Percentiles rank a stretch among this genome's conserved stretches.
Conservation (phyloP, 179 eudicot genomes). For the Beta macrorhiza region DNA sequence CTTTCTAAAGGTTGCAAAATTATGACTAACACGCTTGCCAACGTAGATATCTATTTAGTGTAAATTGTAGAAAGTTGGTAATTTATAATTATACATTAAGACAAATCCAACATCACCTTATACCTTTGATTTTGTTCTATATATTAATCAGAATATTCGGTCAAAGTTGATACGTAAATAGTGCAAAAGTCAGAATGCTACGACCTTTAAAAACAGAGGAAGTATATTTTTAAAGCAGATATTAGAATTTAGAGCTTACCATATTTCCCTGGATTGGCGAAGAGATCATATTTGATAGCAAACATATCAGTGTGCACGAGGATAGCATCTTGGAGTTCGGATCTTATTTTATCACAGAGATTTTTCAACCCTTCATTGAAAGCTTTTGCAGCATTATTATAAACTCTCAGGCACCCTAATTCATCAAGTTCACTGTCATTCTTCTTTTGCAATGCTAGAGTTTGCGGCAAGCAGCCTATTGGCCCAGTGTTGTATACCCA, state of each 20-base stretch:
- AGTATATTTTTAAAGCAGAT: too few relatives aligned
- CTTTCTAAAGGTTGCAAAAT: too few relatives aligned
- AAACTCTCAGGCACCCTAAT: conserved; percentile 60
- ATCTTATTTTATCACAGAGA: conserved; percentile 29
- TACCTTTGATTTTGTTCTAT: too few relatives aligned
- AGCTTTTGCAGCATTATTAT: conserved; percentile 70
- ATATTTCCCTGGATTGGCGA: conserved; percentile 57
- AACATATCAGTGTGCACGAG: conserved; percentile 49
- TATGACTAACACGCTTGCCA: too few relatives aligned
- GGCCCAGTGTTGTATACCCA: conserved; percentile 91
- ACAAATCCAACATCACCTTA: too few relatives aligned
- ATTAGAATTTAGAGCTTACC: conserved; percentile 35
- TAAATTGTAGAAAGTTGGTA: too few relatives aligned
- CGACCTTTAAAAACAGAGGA: too few relatives aligned
- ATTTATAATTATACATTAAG: too few relatives aligned
- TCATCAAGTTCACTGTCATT: conserved; percentile 47
- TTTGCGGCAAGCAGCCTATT: conserved; percentile 77
- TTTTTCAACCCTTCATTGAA: conserved; percentile 39
- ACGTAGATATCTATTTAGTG: too few relatives aligned
- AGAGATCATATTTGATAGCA: conserved; percentile 68
- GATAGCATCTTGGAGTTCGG: conserved; percentile 25
- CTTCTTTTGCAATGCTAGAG: conserved; percentile 41
- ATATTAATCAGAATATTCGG: too few relatives aligned
- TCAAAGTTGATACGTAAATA: too few relatives aligned
- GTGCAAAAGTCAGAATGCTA: too few relatives aligned